A percentile compares a stretch with the other conserved stretches of the same genome.
Conservation (phyloP, 2,329 filamentous ascomycete genomes). For the Onygena corvina region DNA sequence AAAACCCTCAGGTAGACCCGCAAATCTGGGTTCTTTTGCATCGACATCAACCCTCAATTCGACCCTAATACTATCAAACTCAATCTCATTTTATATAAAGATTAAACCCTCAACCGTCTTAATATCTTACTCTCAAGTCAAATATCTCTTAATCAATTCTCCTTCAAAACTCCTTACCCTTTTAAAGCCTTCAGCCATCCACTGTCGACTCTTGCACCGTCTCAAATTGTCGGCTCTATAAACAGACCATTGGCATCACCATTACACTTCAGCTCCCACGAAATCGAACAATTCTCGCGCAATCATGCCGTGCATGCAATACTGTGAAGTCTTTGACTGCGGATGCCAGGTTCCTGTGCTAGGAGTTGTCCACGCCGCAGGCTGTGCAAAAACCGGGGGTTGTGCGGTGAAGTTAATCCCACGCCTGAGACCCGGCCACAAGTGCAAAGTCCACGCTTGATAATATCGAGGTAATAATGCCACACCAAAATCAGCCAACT, state of each 20-base stretch:
- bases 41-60: slow-evolving; percentile 1
- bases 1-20: slow-evolving; percentile 5
- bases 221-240: background rate
- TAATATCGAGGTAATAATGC: background rate
- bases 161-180: background rate
- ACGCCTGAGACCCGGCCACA: background rate
- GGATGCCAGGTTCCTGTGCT: slow-evolving; percentile 8
- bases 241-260: background rate
- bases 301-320: slow-evolving; percentile 13
- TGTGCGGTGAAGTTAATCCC: background rate
- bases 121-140: background rate
- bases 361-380: background rate
- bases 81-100: slow-evolving; percentile 1
- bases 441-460: background rate
- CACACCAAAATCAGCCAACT: background rate
- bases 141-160: background rate
- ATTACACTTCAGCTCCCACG: background rate
- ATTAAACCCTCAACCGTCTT: background rate
- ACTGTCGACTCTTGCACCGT: background rate
- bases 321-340: slow-evolving; percentile 15
- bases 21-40: slow-evolving; percentile 7
- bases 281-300: background rate
- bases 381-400: background rate
- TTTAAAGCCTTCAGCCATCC: background rate
- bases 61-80: slow-evolving; percentile 7